A percentile compares a stretch with the other conserved stretches of the same genome.
These are phyloP conservation scores for Zizania palustris DNA, from an alignment of 202 grass and related monocot species.

Conservation along the genomic window DNA sequence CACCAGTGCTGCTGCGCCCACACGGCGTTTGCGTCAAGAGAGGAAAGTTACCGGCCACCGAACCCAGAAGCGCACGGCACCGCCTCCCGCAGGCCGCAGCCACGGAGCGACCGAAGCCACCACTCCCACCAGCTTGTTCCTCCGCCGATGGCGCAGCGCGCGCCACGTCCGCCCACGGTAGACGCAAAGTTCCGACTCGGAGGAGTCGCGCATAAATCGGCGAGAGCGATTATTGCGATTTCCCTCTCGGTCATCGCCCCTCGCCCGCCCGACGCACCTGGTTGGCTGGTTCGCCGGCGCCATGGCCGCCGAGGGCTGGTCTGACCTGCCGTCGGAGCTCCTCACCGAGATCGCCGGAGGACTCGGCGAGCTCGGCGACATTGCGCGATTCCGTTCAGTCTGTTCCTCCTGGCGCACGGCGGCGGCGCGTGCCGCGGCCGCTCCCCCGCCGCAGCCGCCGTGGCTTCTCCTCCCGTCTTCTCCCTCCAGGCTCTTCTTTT, in stretches of 20 bases:
- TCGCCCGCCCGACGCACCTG: neutral
- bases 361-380: slow-evolving; percentile 60
- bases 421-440: slow-evolving; percentile 25
- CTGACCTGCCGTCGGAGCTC: slow-evolving; percentile 60
- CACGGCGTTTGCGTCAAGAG: neutral
- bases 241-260: no score
- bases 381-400: slow-evolving; percentile 61
- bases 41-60: slow-evolving; percentile 2
- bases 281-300: neutral
- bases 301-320: slow-evolving; percentile 53
- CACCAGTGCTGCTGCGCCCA: neutral
- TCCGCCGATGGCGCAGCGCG: slow-evolving; percentile 21
- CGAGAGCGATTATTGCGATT: neutral
- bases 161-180: slow-evolving; percentile 38
- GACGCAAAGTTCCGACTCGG: neutral
- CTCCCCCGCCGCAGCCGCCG: slow-evolving; percentile 49
- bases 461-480: slow-evolving; percentile 67
- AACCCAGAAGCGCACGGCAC: slow-evolving; percentile 32
- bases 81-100: neutral
- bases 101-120: neutral
- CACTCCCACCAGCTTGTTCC: neutral
- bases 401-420: slow-evolving; percentile 68
- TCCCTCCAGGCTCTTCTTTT: slow-evolving; percentile 56
- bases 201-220: slow-evolving; percentile 24
- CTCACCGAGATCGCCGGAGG: slow-evolving; percentile 52